phyloP scores from a whole-genome alignment of 495 filamentous ascomycete species.

The Saxophila tyrrhenica region DNA sequence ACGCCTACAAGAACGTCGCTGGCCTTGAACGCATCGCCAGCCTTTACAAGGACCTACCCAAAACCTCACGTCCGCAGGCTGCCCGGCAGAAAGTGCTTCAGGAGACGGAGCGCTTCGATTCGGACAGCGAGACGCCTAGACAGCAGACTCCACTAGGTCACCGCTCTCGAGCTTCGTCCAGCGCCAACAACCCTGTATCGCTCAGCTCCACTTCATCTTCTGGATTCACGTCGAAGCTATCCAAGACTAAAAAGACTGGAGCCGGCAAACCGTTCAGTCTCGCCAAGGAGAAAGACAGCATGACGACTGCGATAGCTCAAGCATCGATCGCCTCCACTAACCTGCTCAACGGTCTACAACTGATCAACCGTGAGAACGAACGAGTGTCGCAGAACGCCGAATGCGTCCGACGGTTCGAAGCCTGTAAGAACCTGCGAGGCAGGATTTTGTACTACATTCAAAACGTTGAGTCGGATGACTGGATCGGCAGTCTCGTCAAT shows the following conservation, averaged over 20 bases:
- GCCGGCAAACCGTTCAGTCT: constrained; percentile 55
- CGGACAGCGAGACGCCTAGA: constrained; percentile 33
- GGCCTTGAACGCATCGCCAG: constrained; percentile 69
- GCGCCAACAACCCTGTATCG: neutral
- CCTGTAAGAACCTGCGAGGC: constrained; percentile 70
- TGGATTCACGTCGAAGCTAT: constrained; percentile 20
- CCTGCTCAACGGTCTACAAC: constrained; percentile 74
- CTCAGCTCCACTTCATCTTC: constrained; percentile 14
- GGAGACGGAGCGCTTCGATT: constrained; percentile 52
- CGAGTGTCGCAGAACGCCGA: constrained; percentile 75
- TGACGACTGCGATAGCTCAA: constrained; percentile 72
- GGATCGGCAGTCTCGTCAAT: constrained; percentile 36
- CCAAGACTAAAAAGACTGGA: constrained; percentile 31
- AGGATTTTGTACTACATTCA: constrained; percentile 74
- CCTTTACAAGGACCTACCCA: constrained; percentile 70
- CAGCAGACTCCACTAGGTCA: constrained; percentile 1
- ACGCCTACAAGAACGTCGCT: constrained; percentile 64
- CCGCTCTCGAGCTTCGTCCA: constrained; percentile 5
- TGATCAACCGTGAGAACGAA: constrained; percentile 81
- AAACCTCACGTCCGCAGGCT: constrained; percentile 50
- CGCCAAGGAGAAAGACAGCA: constrained; percentile 73
- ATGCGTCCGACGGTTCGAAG: constrained; percentile 67
- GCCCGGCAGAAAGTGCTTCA: constrained; percentile 70
- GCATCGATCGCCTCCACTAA: constrained; percentile 83
- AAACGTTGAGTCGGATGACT: constrained; percentile 36